These are phyloP conservation scores for Ceratocystis colombiana DNA, from an alignment of 2,329 filamentous ascomycete species.

Conservation along the genomic window DNA sequence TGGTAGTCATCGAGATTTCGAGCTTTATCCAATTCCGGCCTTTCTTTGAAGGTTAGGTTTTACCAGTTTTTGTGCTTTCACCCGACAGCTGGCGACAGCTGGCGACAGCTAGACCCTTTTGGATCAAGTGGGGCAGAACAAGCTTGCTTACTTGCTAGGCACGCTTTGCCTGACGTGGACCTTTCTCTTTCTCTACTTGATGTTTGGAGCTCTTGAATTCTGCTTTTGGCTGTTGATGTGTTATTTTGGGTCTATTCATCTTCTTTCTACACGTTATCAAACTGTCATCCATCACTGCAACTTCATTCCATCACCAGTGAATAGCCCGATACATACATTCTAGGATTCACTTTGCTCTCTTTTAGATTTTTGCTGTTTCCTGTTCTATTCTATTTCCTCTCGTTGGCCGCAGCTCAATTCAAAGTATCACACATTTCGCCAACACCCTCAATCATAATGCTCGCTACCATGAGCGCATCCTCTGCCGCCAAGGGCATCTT, in stretches of 20 bases:
- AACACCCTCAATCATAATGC: constrained; percentile 50
- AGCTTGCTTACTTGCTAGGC: constrained; percentile 29
- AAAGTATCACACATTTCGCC: neutral
- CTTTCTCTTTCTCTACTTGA: neutral
- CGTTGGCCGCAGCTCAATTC: constrained; percentile 3
- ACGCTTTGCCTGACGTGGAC: constrained; percentile 40
- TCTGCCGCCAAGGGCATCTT: constrained; percentile 90
- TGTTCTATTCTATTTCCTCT: neutral
- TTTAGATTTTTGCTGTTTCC: neutral
- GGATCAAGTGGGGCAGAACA: constrained; percentile 16
- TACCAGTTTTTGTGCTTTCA: neutral
- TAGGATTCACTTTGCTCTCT: neutral
- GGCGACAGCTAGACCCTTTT: neutral
- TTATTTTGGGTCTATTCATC: neutral
- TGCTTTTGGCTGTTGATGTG: neutral
- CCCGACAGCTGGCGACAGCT: neutral
- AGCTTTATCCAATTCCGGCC: neutral
- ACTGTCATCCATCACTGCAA: neutral
- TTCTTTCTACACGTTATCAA: neutral
- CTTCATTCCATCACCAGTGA: neutral
- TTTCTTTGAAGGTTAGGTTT: neutral
- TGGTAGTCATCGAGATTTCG: too few species aligned
- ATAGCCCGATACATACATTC: neutral
- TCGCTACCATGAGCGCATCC: constrained; percentile 82
- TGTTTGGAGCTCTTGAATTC: constrained; percentile 11